Evolutionary conservation across 1,139 yeast species (phyloP), one percentile per base, ranked within the genome.

Genomic region (Wickerhamiella infanticola): DNA sequence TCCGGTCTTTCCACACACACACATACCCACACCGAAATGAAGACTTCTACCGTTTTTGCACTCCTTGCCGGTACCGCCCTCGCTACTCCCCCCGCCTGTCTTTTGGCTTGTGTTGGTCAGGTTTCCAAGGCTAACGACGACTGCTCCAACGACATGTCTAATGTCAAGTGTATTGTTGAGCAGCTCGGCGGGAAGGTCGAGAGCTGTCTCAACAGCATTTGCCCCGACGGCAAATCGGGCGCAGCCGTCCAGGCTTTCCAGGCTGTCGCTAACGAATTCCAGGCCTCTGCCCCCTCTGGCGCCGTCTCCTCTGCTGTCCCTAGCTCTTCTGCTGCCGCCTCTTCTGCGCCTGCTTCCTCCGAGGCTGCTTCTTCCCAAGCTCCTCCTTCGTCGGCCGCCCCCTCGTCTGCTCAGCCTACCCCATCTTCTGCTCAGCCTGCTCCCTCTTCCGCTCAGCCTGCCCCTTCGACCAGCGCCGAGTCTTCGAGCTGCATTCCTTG

Each of bases 71-170:
- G 53, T 47, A 61, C 75, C 48, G 64, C 75, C 46, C 67, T 73
- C 44, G 93, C 93, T 49, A 70, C 90, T 48, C 90, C 95, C 23
- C 64, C 64, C 26, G 94, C 95, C 39, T 85, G 95, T 70, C 69
- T 85, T 55, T 71, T 85, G 62, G 94, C 94, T 42, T 85, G 95
- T 74, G 90, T 82, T 49, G 72, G 82, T 47, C 72, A 76, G 58
- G 86, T 81, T 46, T 70, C 75, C 55, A 74, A 72, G 61, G 45
- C 46, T 47, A 55, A 62, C n/a, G 68, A 74, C 42, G 35, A 36
- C 39, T 58, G 67, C 42, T 79, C 88, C 63, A 55, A 66, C 48
- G 69, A 77, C 48, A 67, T 83, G 62, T 73, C 73, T 60, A 77
- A 79, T 60, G 68, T 81, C 53, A 56, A 64, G 45, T 83, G 94